Evolutionary conservation across 495 filamentous ascomycete species (phyloP), one percentile per base, ranked within the genome.

Genomic region (Talaromyces thailandensis): DNA sequence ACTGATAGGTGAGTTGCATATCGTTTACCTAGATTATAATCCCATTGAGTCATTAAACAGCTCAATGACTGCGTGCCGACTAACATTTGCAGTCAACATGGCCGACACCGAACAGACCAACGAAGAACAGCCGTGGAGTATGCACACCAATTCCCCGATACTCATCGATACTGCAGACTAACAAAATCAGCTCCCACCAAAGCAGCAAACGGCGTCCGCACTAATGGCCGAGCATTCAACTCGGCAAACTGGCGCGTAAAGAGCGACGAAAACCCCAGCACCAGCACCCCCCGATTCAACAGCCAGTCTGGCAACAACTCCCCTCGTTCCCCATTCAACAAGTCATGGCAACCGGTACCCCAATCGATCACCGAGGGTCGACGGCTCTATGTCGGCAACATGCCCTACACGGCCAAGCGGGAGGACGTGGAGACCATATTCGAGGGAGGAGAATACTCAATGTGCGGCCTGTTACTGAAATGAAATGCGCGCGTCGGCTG

Each of bases 361-460:
- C 58, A 32, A 9, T 59, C 63, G 6, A 61, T 64, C 25, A 56
- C 50, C 48, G 63, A 64, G 37, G 63, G 63, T 29, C 45, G 63
- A 31, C 58, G 63, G 31, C 72, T 85, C 53, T 85, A 85, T 65
- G 70, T 85, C n/a, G 82, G 83, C 64, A 86, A 85, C 61, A 68
- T 85, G 57, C 77, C 76, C 9, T 86, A 85, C 67, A 70, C 73
- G 32, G 80, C 78, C 51, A 79, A 76, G 67, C 71, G 73, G 3
- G 68, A 74, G 37, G 81, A 86, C 58, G 72, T 86, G 9, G 75
- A 80, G 61, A 66, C 62, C 0, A 61, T 85, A 14, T 76, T 86
- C 35, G 61, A 60, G 12, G 55, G 21, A 25, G 62, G 37, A 58
- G 55, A 58, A 28, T 63, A 57, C 18, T 35, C 56, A 57, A 63